Evolutionary conservation across 495 filamentous ascomycete genomes (phyloP).

Genomic region (Zalerion maritima): DNA sequence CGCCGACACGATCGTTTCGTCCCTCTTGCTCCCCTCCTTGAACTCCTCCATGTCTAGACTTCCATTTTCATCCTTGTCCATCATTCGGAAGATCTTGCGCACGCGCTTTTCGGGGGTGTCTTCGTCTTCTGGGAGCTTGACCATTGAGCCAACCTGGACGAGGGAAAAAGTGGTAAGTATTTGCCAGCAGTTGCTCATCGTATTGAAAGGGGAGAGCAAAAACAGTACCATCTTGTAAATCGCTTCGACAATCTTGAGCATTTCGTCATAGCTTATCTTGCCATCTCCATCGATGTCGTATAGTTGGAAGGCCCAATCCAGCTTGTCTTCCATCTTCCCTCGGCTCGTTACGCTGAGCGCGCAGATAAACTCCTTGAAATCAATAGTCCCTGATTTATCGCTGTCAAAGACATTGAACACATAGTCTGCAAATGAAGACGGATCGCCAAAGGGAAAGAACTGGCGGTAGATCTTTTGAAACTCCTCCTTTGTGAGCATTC

Average conservation of each 20-base stretch:
- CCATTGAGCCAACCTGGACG: slow-evolving; percentile 87
- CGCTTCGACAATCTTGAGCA: slow-evolving; percentile 95
- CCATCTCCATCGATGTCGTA: slow-evolving; percentile 99
- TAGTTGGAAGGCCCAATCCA: slow-evolving; percentile 98
- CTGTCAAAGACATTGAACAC: slow-evolving; percentile 98
- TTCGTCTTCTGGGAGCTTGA: slow-evolving; percentile 95
- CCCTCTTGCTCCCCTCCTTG: slow-evolving; percentile 95
- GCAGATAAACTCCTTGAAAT: slow-evolving; percentile 99
- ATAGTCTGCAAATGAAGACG: slow-evolving; percentile 92
- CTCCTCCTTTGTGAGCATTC: slow-evolving; percentile 91
- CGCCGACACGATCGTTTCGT: slow-evolving; percentile 98
- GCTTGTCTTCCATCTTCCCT: slow-evolving; percentile 97
- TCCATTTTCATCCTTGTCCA: slow-evolving; percentile 99
- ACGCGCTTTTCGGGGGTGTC: slow-evolving; percentile 98
- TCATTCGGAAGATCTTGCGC: slow-evolving; percentile 97
- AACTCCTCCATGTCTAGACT: slow-evolving; percentile 90
- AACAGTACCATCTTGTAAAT: slow-evolving; percentile 94
- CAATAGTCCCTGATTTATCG: slow-evolving; percentile 91
- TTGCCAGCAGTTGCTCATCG: background rate
- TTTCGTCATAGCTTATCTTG: slow-evolving; percentile 97
- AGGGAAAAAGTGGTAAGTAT: slow-evolving; percentile 8
- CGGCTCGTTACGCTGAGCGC: slow-evolving; percentile 91
- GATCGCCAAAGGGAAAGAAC: slow-evolving; percentile 98
- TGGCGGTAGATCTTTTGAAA: slow-evolving; percentile 99
- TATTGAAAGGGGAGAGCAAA: slow-evolving; percentile 1